These are phyloP conservation scores for Boehmeria nivea DNA, from an alignment of 306 rosid genomes.

Conservation along the genomic window DNA sequence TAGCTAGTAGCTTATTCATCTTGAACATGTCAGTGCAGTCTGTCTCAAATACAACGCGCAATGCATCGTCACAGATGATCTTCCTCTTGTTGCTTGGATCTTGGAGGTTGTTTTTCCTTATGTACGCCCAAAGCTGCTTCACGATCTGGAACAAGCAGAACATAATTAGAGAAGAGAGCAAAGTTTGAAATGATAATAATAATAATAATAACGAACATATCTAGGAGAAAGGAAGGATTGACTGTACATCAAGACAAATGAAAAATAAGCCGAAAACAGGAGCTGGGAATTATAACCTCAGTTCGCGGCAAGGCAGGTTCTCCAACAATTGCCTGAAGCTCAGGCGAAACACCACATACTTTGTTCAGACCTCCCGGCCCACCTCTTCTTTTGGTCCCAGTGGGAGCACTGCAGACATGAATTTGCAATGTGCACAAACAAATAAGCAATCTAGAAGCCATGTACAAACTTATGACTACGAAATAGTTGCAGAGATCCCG, in stretches of 20 bases:
- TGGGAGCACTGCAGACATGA: slow-evolving; percentile 36
- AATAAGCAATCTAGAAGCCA: not conserved
- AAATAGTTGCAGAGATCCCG: too few relatives aligned
- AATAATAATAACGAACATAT: too few relatives aligned
- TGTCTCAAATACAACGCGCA: slow-evolving; percentile 75
- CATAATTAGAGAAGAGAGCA: not conserved
- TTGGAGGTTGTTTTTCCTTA: slow-evolving; percentile 84
- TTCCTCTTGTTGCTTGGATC: slow-evolving; percentile 87
- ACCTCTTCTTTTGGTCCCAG: slow-evolving; percentile 58
- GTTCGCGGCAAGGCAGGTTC: slow-evolving; percentile 73
- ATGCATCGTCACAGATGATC: slow-evolving; percentile 73
- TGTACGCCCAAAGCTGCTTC: slow-evolving; percentile 91
- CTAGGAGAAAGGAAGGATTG: not conserved
- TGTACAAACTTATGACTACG: too few relatives aligned
- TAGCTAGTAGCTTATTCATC: slow-evolving; percentile 81
- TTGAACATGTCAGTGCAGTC: slow-evolving; percentile 93
- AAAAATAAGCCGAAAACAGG: not conserved
- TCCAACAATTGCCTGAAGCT: slow-evolving; percentile 67
- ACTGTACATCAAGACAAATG: not conserved
- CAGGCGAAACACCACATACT: slow-evolving; percentile 76
- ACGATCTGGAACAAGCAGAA: slow-evolving; percentile 52
- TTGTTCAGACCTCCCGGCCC: slow-evolving; percentile 74
- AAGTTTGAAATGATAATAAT: too few relatives aligned
- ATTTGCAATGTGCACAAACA: slow-evolving; percentile 4
- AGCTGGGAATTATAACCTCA: slow-evolving; percentile 39